These are phyloP conservation scores for Leptoxyphium fumago DNA, from an alignment of 2,329 filamentous ascomycete species.

Conservation along the genomic window DNA sequence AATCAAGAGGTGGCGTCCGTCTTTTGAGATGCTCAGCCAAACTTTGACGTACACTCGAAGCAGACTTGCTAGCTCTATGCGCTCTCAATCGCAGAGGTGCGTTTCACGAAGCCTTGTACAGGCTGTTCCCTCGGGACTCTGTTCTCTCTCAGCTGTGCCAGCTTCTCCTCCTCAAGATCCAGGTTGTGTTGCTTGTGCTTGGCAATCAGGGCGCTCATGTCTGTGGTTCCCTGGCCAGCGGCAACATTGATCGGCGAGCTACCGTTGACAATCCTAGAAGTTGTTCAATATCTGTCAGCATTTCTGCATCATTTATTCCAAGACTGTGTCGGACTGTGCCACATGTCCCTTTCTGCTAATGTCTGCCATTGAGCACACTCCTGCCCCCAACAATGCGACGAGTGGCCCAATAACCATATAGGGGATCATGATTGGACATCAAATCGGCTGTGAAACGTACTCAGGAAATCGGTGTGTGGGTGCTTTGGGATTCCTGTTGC, in stretches of 20 bases:
- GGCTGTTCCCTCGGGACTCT: constrained; percentile 20
- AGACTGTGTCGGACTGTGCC: no score
- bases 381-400: no score
- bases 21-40: no score
- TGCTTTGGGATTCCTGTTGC: constrained; percentile 27
- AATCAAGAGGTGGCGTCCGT: no score
- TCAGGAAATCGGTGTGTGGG: constrained; percentile 47
- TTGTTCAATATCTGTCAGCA: neutral
- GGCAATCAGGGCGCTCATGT: constrained; percentile 44
- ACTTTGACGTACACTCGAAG: no score
- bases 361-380: no score
- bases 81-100: constrained; percentile 7
- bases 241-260: constrained; percentile 50
- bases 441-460: constrained; percentile 32
- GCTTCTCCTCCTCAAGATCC: constrained; percentile 42
- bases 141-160: constrained; percentile 27
- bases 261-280: constrained; percentile 43
- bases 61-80: neutral
- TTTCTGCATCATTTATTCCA: no score
- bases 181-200: constrained; percentile 47
- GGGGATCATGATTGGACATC: neutral
- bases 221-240: constrained; percentile 42
- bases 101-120: constrained; percentile 12
- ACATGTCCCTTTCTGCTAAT: no score
- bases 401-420: neutral